Conservation (phyloP, 331 rosid genomes). For the Quercus lobata region DNA sequence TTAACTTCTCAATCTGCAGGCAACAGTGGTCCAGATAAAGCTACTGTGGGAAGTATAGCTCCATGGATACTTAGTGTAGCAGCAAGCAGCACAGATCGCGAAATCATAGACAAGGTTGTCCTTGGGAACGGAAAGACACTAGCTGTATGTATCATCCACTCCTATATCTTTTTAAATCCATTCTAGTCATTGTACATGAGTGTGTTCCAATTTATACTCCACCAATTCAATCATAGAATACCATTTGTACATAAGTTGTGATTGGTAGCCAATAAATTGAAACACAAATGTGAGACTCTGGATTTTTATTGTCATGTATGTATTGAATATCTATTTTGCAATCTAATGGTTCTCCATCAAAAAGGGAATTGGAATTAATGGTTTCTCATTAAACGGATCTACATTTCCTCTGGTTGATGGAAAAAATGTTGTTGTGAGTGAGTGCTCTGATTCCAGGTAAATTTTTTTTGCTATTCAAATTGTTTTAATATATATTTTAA, state of each 20-base stretch:
- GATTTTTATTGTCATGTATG: no score
- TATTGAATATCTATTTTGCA: no score
- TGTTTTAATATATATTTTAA: not conserved
- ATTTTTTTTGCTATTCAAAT: not conserved
- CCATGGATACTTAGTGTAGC: conserved; percentile 50
- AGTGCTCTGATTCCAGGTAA: not conserved
- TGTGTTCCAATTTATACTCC: no score
- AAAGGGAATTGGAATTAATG: conserved; percentile 10
- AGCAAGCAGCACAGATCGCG: conserved; percentile 29
- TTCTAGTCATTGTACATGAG: not conserved
- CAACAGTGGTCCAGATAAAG: conserved; percentile 4
- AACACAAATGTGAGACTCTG: no score
- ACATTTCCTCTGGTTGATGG: conserved; percentile 4
- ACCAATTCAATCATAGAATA: no score
- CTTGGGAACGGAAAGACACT: conserved; percentile 33
- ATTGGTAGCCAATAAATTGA: no score
- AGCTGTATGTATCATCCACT: not conserved
- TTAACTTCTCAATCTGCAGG: conserved; percentile 29
- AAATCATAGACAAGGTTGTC: conserved; percentile 27
- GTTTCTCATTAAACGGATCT: conserved; percentile 11
- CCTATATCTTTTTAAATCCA: not conserved
- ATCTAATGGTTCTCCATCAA: not conserved
- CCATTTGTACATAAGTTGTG: no score
- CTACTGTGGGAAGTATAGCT: conserved; percentile 13
- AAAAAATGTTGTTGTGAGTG: not conserved